Conservation (phyloP, 257 asterid genomes). For the Capsicum baccatum region DNA sequence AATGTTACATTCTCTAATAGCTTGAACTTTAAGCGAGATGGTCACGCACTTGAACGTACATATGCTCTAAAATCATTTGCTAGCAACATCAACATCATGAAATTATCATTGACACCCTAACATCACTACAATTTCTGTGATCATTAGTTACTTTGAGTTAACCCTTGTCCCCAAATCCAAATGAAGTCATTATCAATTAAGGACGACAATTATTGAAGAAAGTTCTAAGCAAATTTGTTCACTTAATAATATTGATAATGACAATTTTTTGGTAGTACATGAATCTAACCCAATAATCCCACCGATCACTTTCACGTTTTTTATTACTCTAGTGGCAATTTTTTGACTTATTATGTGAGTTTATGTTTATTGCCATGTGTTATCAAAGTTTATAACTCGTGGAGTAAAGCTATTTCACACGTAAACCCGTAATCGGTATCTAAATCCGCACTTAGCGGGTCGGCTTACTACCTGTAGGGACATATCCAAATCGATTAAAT, state of each 20-base stretch:
- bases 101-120: conserved; percentile 17
- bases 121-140: conserved; percentile 6
- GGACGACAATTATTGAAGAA: conserved; percentile 14
- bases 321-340: not conserved
- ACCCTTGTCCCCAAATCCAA: conserved; percentile 22
- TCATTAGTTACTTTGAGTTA: conserved; percentile 14
- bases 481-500: too few relatives aligned
- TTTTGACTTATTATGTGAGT: not conserved
- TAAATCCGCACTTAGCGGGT: too few relatives aligned
- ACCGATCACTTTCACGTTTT: not conserved
- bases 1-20: too few relatives aligned
- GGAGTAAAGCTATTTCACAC: too few relatives aligned
- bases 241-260: not conserved
- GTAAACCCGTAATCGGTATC: too few relatives aligned
- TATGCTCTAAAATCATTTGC: not conserved
- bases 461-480: too few relatives aligned
- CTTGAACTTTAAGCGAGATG: too few relatives aligned
- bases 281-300: not conserved
- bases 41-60: too few relatives aligned
- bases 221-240: conserved; percentile 9
- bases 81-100: conserved; percentile 35
- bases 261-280: conserved; percentile 6
- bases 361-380: not conserved
- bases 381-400: not conserved
- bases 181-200: not conserved